Base-by-base conservation (phyloP, 768 basidiomycete species). In the Tricholoma bakamatsutake region DNA sequence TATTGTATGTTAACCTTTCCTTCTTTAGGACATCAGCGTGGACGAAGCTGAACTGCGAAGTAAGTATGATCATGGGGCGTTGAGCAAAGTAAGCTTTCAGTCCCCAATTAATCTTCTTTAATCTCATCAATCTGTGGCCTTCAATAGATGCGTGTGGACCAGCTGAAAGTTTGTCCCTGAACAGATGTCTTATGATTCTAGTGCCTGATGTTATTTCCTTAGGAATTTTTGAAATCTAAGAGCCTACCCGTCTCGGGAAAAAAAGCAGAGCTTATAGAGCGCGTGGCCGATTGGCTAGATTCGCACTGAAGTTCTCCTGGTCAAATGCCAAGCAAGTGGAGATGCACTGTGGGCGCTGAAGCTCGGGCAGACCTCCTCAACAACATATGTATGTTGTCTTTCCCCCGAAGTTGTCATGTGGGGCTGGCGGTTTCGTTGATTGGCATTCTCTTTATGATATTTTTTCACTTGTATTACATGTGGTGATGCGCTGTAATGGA, bases 201-300 rank as follows among this genome's bases (percentile, higher is more conserved):
- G 43, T 35, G 34, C 18, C 24, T 52, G 48, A 51, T 61, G 57
- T 57, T 40, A 47, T 52, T 31, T 17, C 48, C 47, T n/a, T 62
- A 90, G 87, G 84, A 85, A n/a, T 88, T 90, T 67, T 73, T 88
- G 57, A 88, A 81, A 67, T 76, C 76, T 60, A 90, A 88, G 65
- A 79, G 84, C 51, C 69, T 79, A 57, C 55, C 80, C 8, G 72
- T 77, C 10, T 78, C 82, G 18, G 91, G 90, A 1, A 89, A 80
- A 69, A 93, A 93, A 66, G 80, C 76, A 10, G 90, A 89, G 1
- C 72, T 93, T 50, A 56, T 88, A 8, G 82, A 87, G 56, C 81
- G 88, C 12, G 78, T 87, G 4, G 68, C 73, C 17, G 80, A 84
- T 28, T 91, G 83, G 82, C 67, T 91, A 54, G 74, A 80, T 52